Evolutionary conservation across 2,329 filamentous ascomycete genomes (phyloP).

Genomic region (Penicillium sp.): DNA sequence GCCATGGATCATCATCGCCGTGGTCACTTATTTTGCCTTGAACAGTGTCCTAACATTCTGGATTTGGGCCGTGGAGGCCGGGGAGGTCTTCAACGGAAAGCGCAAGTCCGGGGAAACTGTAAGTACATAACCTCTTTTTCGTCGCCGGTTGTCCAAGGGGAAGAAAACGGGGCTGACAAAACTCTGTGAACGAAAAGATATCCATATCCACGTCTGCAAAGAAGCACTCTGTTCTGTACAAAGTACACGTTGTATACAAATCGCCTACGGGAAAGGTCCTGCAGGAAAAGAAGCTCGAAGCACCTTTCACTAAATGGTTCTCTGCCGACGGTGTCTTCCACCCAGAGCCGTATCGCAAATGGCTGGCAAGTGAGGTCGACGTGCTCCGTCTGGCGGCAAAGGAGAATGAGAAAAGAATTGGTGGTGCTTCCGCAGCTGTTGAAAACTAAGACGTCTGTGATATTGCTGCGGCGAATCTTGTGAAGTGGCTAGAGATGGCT

Average conservation of each 20-base stretch:
- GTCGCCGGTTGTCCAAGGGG: not conserved
- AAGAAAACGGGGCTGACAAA: no score
- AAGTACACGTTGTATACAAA: conserved; percentile 56
- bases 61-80: conserved; percentile 77
- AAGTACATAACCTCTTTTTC: conserved; percentile 14
- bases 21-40: conserved; percentile 69
- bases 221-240: conserved; percentile 78
- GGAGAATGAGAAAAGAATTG: conserved; percentile 30
- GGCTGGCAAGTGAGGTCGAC: conserved; percentile 54
- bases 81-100: conserved; percentile 73
- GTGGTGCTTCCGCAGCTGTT: conserved; percentile 18
- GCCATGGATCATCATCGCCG: conserved; percentile 70
- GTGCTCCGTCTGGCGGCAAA: conserved; percentile 47
- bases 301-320: conserved; percentile 59
- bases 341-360: conserved; percentile 56
- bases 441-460: conserved; percentile 7
- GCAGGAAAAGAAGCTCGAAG: conserved; percentile 46
- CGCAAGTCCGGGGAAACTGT: conserved; percentile 61
- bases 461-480: not conserved
- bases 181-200: conserved; percentile 48
- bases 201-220: conserved; percentile 65
- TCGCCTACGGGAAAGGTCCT: conserved; percentile 35
- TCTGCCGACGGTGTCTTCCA: conserved; percentile 53
- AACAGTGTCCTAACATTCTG: conserved; percentile 76
- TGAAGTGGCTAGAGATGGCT: not conserved